phyloP scores from a whole-genome alignment of 108 stramenopile genomes.

The Nannochloropsis oceanica region DNA sequence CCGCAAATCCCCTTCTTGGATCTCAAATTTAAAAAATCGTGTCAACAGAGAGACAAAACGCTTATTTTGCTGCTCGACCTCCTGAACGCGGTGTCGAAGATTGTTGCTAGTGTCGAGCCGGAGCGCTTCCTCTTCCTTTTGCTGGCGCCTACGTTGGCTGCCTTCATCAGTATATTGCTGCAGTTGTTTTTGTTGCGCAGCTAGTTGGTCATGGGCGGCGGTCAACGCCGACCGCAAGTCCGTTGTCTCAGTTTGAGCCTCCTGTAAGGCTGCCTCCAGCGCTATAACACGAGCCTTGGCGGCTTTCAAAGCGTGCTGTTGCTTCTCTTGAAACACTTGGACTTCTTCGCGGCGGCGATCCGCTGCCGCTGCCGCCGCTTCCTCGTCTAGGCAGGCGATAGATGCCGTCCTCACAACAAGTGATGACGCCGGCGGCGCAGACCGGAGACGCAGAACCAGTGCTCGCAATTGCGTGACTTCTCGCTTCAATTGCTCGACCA shows the following conservation, averaged over 20 bases:
- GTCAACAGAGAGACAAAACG: neutral
- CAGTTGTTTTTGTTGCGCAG: neutral
- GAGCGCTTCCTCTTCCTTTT: conserved; percentile 2
- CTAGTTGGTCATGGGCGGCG: neutral
- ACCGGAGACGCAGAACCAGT: conserved; percentile 1
- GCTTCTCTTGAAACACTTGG: conserved; percentile 9
- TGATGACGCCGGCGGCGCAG: neutral
- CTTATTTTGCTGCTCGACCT: neutral
- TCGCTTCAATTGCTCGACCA: conserved; percentile 29
- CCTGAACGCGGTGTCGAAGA: neutral
- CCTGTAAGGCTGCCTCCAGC: neutral
- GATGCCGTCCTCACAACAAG: conserved; percentile 6
- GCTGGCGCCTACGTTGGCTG: neutral
- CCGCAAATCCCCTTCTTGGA: conserved; percentile 41
- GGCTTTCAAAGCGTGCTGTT: neutral
- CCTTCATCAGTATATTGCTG: neutral
- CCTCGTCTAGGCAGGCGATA: conserved; percentile 16
- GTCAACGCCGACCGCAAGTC: neutral
- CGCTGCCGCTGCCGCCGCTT: conserved; percentile 4
- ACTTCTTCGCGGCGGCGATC: conserved; percentile 20
- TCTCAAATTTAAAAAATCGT: conserved; percentile 37
- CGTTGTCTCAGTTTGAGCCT: neutral
- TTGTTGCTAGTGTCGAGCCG: neutral
- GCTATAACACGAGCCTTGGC: neutral
- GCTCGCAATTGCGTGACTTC: conserved; percentile 23